Conservation (phyloP, 371 early-diverging fungal species). For the Syncephalis fuscata region DNA sequence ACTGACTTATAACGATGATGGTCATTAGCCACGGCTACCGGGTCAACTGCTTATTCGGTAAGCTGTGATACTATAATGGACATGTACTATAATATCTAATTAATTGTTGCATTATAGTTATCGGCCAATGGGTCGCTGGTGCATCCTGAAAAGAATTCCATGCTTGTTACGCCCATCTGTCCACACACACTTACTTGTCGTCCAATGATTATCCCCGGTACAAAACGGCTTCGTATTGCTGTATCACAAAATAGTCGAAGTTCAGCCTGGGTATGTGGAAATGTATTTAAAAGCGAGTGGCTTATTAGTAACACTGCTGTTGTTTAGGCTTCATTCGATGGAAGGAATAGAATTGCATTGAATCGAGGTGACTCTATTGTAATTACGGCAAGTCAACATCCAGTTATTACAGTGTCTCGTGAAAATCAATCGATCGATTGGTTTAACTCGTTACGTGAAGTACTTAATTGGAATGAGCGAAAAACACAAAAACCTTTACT, state of each 20-base stretch:
- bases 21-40: slow-evolving; percentile 75
- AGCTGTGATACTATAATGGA: too few species aligned
- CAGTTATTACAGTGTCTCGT: slow-evolving; percentile 76
- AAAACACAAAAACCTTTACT: slow-evolving; percentile 54
- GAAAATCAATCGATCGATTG: slow-evolving; percentile 63
- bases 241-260: slow-evolving; percentile 49
- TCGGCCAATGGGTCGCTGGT: slow-evolving; percentile 85
- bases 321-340: slow-evolving; percentile 58
- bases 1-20: too few species aligned
- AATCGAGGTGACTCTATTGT: slow-evolving; percentile 79
- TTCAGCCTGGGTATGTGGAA: slow-evolving; percentile 42
- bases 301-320: neutral
- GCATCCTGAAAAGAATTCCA: slow-evolving; percentile 86
- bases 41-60: slow-evolving; percentile 80
- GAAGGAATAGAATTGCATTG: slow-evolving; percentile 68
- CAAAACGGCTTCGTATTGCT: slow-evolving; percentile 55
- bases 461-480: slow-evolving; percentile 72
- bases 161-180: slow-evolving; percentile 87
- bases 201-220: slow-evolving; percentile 84
- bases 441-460: slow-evolving; percentile 60
- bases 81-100: too few species aligned
- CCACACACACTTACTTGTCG: slow-evolving; percentile 87
- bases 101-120: too few species aligned
- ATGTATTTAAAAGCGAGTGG: neutral
- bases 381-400: slow-evolving; percentile 65